phyloP scores from a whole-genome alignment of 2,329 filamentous ascomycete genomes.

The Coniella vitis region DNA sequence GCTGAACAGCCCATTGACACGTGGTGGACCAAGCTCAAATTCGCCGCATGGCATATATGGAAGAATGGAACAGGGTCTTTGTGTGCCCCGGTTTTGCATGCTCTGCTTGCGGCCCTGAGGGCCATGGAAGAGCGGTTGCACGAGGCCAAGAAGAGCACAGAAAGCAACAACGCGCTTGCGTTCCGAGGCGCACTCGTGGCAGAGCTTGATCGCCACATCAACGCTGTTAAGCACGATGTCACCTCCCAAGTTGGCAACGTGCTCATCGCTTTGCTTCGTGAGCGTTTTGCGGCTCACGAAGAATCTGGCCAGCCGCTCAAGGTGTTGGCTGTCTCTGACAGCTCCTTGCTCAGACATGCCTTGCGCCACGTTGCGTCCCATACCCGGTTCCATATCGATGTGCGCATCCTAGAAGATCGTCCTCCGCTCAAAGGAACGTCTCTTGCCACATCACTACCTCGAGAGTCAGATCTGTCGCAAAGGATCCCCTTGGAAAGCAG shows the following conservation, averaged over 20 bases:
- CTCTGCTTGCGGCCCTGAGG: conserved; percentile 39
- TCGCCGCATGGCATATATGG: conserved; percentile 56
- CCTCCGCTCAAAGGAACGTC: conserved; percentile 59
- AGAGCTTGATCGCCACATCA: conserved; percentile 17
- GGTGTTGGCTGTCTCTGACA: conserved; percentile 56
- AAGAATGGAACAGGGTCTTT: conserved; percentile 62
- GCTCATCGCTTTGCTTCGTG: conserved; percentile 30
- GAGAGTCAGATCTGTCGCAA: conserved; percentile 19
- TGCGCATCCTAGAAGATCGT: conserved; percentile 59
- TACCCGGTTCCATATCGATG: conserved; percentile 36
- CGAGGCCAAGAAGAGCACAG: conserved; percentile 17
- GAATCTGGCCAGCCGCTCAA: conserved; percentile 28
- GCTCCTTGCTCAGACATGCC: conserved; percentile 50
- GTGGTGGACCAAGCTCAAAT: conserved; percentile 51
- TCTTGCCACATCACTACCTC: conserved; percentile 39
- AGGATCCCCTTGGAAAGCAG: not conserved
- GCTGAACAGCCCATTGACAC: conserved; percentile 21
- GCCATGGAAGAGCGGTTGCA: conserved; percentile 29
- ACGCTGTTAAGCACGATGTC: conserved; percentile 18
- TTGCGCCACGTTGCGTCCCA: conserved; percentile 35
- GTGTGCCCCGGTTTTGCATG: conserved; percentile 51
- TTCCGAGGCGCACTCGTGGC: conserved; percentile 15
- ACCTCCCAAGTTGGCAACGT: conserved; percentile 21
- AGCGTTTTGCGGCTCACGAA: conserved; percentile 25
- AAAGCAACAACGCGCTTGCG: not conserved